Evolutionary conservation across 2,329 filamentous ascomycete species (phyloP), one percentile per base, ranked within the genome.

Genomic region (Stemphylium lycopersici): DNA sequence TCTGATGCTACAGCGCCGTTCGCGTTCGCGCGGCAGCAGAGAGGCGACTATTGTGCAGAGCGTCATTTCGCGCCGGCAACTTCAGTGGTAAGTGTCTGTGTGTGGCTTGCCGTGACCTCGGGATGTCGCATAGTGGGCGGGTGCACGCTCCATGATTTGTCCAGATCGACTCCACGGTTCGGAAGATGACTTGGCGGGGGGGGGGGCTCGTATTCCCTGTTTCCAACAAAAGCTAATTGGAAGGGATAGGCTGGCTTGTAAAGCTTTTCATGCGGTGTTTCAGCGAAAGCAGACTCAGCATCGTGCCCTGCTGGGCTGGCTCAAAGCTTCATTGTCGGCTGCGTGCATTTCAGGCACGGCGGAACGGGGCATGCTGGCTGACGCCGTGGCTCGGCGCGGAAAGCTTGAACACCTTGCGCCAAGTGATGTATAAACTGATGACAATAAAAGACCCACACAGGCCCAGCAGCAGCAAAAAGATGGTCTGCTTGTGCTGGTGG

Each of bases 211-310:
- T 49, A 41, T 52, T 55, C 45, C 52, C 44, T 39, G 39, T 44
- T 55, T 44, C 37, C 29, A 26, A 42, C 36, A 6, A 33, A 36
- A 46, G 61, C 64, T 67, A 57, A 63, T 59, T 32, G 11, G 55
- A 56, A 47, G 57, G 55, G 58, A 62, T 58, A 90, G 87, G 79
- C 78, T 93, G 55, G 88, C 87, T 0, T 85, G 87, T 46, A 80
- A 80, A 24, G 91, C 91, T 4, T 96, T 96, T 66, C 73, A 79
- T 40, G 77, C 80, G 46, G 87, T 95, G 24, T 79, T 97, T 65
- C 72, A 75, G 42, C 83, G 81, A 63, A 91, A 89, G 72, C 92
- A 96, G 80, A 87, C 88, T 31, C 83, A 81, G 49, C 90, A 91
- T 73, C 68, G 68, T 4, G 76, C 76, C 26, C 81, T 93, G 12